Base-by-base conservation (phyloP, 176 grass and related monocot species). In the Carex cristatella region DNA sequence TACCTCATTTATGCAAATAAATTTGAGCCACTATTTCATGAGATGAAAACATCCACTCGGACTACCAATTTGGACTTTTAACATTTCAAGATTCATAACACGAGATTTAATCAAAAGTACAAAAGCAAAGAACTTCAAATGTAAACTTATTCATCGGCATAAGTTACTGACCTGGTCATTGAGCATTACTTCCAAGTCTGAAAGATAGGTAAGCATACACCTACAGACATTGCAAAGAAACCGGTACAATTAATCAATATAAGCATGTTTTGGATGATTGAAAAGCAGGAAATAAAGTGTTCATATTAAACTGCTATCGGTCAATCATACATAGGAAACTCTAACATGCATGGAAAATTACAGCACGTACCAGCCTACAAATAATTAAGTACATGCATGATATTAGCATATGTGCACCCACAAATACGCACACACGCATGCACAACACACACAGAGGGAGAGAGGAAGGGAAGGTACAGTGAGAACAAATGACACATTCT, bases 181-280 rank as follows among this genome's bases (percentile, higher is more conserved):
- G 38, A 97, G 87, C 80, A 83, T 82, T 42, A 89, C 94, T 93
- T 97, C 92, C 81, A 97, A 84, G 61, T 80, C 40, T 31, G 87
- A 89, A 87, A 97, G 86, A 88, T 97, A 97, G 68, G 90, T 90
- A 4, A 89, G 90, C 90, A 97, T 90, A 78, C 92, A 97, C 94
- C 94, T 97, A 89, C 10, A 7, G 28, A 35, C 13, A 78, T 78
- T 57, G 73, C 11, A 57, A 57, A 78, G 13, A 2, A 57, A 27
- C 27, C 28, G 55, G 31, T 78, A 78, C 3, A 69, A 57, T 5
- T 57, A 33, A 56, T 13, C 51, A 32, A 8, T 15, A 57, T 56
- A 55, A 33, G 5, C 13, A 33, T 56, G 28, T 1, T 33, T 33
- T 57, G 73, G 51, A 31, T 57, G 9, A 15, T 16, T 63, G 2